These are phyloP conservation scores for Capronia americana DNA, from an alignment of 2,329 filamentous ascomycete species.

Conservation along the genomic window DNA sequence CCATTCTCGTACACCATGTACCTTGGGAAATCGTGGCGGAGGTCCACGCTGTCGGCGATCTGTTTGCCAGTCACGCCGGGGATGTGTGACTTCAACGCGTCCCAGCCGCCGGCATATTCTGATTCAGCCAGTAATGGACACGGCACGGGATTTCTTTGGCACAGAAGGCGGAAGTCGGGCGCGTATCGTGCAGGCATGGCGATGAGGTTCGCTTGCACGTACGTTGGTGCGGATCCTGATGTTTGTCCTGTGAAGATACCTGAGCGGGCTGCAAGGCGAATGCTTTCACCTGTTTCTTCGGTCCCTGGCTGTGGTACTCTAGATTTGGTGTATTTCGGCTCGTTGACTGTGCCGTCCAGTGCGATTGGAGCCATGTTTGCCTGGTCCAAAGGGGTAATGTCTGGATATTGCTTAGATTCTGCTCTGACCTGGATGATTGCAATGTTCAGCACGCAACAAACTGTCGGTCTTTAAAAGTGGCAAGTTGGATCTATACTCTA, in stretches of 20 bases:
- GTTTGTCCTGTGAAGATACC: slow-evolving; percentile 48
- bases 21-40: slow-evolving; percentile 63
- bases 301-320: not conserved
- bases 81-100: slow-evolving; percentile 50
- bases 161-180: slow-evolving; percentile 64
- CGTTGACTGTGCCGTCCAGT: not conserved
- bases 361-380: not conserved
- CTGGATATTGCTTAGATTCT: not conserved
- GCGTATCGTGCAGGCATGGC: slow-evolving; percentile 65
- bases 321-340: not conserved
- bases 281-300: slow-evolving; percentile 29
- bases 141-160: slow-evolving; percentile 66
- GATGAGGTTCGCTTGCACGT: slow-evolving; percentile 68
- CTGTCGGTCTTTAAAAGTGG: not conserved
- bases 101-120: slow-evolving; percentile 51
- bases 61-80: slow-evolving; percentile 41
- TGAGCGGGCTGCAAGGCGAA: slow-evolving; percentile 33
- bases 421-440: not conserved
- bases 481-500: not conserved
- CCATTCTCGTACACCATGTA: slow-evolving; percentile 66
- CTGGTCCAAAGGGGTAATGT: not conserved
- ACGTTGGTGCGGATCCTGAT: slow-evolving; percentile 61
- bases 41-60: slow-evolving; percentile 57
- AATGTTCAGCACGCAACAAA: not conserved
- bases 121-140: slow-evolving; percentile 67